A percentile compares a stretch with the other conserved stretches of the same genome.
phyloP scores from a whole-genome alignment of 148 eudicot genomes.

The Heliamphora exappendiculata region DNA sequence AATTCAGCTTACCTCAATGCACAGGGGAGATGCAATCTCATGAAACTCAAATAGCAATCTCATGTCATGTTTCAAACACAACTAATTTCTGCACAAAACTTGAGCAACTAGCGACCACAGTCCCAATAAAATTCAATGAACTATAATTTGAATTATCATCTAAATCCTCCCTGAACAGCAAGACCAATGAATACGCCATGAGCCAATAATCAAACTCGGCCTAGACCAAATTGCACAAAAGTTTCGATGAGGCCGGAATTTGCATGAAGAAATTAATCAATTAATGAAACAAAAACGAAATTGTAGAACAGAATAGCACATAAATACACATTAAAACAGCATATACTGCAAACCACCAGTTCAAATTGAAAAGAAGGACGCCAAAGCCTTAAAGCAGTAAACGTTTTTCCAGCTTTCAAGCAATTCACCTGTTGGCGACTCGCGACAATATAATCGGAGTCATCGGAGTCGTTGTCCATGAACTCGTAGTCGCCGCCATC shows the following conservation, averaged over 20 bases:
- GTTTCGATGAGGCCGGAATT: background rate
- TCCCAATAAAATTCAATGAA: background rate
- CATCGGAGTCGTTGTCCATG: slow-evolving; percentile 26
- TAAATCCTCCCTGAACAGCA: background rate
- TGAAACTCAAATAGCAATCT: background rate
- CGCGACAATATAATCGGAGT: slow-evolving; percentile 7
- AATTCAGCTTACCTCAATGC: background rate
- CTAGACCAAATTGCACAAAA: background rate
- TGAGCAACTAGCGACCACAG: background rate
- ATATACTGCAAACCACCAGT: background rate
- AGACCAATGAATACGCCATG: background rate
- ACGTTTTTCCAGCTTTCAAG: background rate
- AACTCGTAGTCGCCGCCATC: slow-evolving; percentile 40
- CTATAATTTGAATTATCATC: background rate
- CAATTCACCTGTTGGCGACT: slow-evolving; percentile 26
- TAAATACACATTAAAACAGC: background rate
- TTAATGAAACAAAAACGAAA: background rate
- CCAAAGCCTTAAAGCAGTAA: background rate
- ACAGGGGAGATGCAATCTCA: background rate
- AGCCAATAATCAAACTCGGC: background rate
- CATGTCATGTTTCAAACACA: background rate
- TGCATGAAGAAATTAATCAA: background rate
- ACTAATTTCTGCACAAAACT: background rate
- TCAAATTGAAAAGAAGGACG: background rate
- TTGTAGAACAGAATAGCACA: background rate